phyloP scores from a whole-genome alignment of 768 basidiomycete species.

The Trametes cinnabarina region DNA sequence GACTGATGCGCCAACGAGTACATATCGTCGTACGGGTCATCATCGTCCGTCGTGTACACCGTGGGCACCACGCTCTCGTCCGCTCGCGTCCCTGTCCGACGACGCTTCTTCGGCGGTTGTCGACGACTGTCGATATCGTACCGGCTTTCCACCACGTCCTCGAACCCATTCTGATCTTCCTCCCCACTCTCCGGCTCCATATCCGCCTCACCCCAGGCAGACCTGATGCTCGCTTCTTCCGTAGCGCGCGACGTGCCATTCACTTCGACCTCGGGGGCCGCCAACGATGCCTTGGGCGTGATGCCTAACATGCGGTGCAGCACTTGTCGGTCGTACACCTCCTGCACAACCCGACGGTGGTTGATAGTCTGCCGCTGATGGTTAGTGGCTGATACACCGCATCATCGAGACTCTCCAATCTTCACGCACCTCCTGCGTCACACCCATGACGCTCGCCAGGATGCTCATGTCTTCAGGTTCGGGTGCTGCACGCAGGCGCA shows the following conservation, averaged over 20 bases:
- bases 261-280: background rate
- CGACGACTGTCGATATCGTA: conserved; percentile 33
- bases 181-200: conserved; percentile 30
- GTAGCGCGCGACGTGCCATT: conserved; percentile 13
- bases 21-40: conserved; percentile 33
- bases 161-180: conserved; percentile 30
- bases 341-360: conserved; percentile 65
- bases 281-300: conserved; percentile 17
- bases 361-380: conserved; percentile 58
- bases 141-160: conserved; percentile 55
- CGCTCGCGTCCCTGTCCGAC: conserved; percentile 36
- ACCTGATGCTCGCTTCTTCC: conserved; percentile 29
- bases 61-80: conserved; percentile 35
- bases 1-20: conserved; percentile 11
- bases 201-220: conserved; percentile 44
- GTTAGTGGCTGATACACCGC: conserved; percentile 2
- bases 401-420: background rate
- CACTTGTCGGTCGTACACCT: conserved; percentile 57
- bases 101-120: conserved; percentile 48
- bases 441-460: conserved; percentile 72
- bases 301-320: conserved; percentile 62
- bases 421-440: conserved; percentile 73
- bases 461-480: conserved; percentile 73
- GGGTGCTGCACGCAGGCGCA: conserved; percentile 42
- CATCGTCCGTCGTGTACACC: conserved; percentile 53